Evolutionary conservation across 345 rosid species (phyloP).

Genomic region (Firmiana major): DNA sequence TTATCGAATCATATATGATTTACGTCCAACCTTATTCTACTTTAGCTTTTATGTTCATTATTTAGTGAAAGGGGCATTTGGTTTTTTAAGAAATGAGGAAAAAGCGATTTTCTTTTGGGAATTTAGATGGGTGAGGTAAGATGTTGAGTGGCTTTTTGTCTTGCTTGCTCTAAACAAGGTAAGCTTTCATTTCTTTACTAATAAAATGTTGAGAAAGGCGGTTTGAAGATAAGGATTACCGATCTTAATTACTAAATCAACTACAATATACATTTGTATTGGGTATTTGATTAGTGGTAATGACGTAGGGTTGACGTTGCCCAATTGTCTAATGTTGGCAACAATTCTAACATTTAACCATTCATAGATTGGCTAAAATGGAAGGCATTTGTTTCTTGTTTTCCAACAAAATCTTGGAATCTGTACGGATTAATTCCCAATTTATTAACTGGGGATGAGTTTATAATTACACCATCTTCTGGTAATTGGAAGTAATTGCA

Average conservation of each 20-base stretch:
- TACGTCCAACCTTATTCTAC: too few species aligned
- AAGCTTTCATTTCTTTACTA: background rate
- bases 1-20: too few species aligned
- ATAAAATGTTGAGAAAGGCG: background rate
- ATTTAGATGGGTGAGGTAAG: background rate
- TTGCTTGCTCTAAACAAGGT: background rate
- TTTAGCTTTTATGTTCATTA: background rate
- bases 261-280: background rate
- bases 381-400: too few species aligned
- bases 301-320: conserved; percentile 5
- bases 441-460: too few species aligned
- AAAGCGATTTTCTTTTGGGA: background rate
- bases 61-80: background rate
- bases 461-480: too few species aligned
- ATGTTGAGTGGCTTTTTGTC: background rate
- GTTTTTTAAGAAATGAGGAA: background rate
- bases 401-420: too few species aligned
- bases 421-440: too few species aligned
- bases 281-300: background rate
- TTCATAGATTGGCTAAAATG: too few species aligned
- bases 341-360: background rate
- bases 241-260: background rate
- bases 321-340: background rate
- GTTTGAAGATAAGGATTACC: conserved; percentile 17
- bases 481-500: too few species aligned